Base-by-base conservation (phyloP, 805 yeast genomes). In the Wickerhamomyces ciferrii region DNA sequence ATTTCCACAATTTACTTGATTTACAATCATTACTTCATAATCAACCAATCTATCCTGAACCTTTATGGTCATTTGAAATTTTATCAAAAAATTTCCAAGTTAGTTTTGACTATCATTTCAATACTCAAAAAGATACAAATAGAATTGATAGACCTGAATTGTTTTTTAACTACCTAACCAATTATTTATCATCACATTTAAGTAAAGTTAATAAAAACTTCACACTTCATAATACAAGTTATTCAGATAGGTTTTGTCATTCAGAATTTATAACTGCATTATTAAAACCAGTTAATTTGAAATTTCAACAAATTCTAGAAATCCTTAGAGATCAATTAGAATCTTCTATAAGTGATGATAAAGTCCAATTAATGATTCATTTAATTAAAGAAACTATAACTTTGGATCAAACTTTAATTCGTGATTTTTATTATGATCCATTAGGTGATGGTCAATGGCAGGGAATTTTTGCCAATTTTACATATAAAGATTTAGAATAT, bases 51-150 rank as follows among this genome's bases (percentile, higher is more conserved):
- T 53, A 74, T 50, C 79, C 78, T 0, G 60, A 63, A 1, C 53
- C 75, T 0, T 66, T 77, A 67, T 78, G 83, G 81, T 81, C 77
- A 1, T 61, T 78, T 19, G 73, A 71, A 32, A 53, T 68, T 0
- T 56, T 79, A 9, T 60, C 81, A 1, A 62, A 69, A 24, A 77
- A 77, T 35, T 70, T 79, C 49, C 58, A 63, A 15, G 56, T 69
- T 7, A 68, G 83, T 43, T 81, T 80, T 56, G 67, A 75, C 36
- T 81, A 72, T 59, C 85, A 80, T 56, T 80, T 80, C 62, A 70
- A 72, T 46, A 59, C 65, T 5, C 58, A 64, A 36, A 68, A 59
- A 45, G 74, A 71, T 3, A 74, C 78, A 2, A 75, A 67, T 56
- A 69, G 71, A 48, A 61, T 71, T 45, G 74, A 70, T 37, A 72